phyloP scores from a whole-genome alignment of 192 early-diverging fungal genomes.

The Haplosporangium gracile region DNA sequence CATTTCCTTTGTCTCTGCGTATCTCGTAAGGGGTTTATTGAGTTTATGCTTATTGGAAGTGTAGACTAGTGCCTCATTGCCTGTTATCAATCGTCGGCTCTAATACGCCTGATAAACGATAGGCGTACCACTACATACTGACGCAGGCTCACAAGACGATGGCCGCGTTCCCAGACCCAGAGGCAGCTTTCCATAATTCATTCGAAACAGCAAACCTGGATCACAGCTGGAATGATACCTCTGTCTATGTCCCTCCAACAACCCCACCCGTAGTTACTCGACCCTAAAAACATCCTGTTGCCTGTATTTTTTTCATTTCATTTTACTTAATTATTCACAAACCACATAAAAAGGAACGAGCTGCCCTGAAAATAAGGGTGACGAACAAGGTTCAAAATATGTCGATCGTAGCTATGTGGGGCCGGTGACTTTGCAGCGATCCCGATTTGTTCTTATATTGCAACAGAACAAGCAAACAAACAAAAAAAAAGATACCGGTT shows the following conservation, averaged over 20 bases:
- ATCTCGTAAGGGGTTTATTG: conserved; percentile 10
- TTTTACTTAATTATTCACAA: background rate
- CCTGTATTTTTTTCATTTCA: too few species aligned
- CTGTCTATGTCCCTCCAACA: conserved; percentile 17
- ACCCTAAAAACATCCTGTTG: background rate
- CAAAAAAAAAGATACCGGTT: background rate
- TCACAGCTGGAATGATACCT: conserved; percentile 25
- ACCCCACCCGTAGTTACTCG: conserved; percentile 8
- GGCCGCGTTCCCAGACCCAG: conserved; percentile 6
- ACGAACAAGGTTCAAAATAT: too few species aligned
- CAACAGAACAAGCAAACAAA: background rate
- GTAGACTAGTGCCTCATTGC: background rate
- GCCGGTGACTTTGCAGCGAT: background rate
- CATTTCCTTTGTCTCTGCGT: conserved; percentile 7
- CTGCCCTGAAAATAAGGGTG: too few species aligned
- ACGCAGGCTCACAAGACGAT: conserved; percentile 33
- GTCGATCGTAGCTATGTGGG: too few species aligned
- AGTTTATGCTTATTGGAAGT: background rate
- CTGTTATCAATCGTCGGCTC: background rate
- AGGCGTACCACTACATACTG: conserved; percentile 30
- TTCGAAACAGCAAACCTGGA: conserved; percentile 2
- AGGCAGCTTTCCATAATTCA: background rate
- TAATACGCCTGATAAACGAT: background rate
- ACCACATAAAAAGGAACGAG: background rate
- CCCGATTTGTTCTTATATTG: background rate